phyloP scores from a whole-genome alignment of 495 filamentous ascomycete species.

The Aspergillus conjunctus region DNA sequence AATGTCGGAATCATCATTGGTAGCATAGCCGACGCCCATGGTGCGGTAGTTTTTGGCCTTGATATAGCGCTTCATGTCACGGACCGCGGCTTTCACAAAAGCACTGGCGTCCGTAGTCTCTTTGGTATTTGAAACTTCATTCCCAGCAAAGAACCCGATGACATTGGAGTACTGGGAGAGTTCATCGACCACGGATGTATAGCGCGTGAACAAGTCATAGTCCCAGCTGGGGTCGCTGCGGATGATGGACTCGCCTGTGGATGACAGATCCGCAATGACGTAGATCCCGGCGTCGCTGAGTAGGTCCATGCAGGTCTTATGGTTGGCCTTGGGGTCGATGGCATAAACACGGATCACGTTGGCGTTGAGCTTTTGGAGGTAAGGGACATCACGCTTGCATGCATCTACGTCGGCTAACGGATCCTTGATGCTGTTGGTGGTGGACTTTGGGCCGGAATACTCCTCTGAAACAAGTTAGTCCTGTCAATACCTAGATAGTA shows the following conservation, averaged over 20 bases:
- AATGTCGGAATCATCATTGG: constrained; percentile 81
- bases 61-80: constrained; percentile 91
- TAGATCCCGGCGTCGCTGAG: constrained; percentile 87
- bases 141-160: constrained; percentile 93
- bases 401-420: constrained; percentile 67
- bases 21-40: constrained; percentile 90
- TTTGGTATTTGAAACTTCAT: constrained; percentile 84
- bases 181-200: constrained; percentile 77
- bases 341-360: constrained; percentile 94
- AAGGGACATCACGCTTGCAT: constrained; percentile 80
- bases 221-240: constrained; percentile 77
- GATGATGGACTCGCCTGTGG: constrained; percentile 81
- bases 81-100: constrained; percentile 92
- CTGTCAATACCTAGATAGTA: not conserved
- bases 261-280: constrained; percentile 82
- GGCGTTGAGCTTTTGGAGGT: constrained; percentile 70
- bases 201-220: constrained; percentile 69
- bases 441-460: constrained; percentile 37
- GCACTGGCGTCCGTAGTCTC: constrained; percentile 82
- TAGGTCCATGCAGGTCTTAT: constrained; percentile 77
- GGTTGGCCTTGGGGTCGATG: constrained; percentile 74
- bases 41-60: constrained; percentile 69
- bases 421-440: constrained; percentile 52
- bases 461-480: constrained; percentile 43
- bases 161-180: constrained; percentile 77